Base-by-base conservation (phyloP, 441 rosid species). In the Brassica balearica region DNA sequence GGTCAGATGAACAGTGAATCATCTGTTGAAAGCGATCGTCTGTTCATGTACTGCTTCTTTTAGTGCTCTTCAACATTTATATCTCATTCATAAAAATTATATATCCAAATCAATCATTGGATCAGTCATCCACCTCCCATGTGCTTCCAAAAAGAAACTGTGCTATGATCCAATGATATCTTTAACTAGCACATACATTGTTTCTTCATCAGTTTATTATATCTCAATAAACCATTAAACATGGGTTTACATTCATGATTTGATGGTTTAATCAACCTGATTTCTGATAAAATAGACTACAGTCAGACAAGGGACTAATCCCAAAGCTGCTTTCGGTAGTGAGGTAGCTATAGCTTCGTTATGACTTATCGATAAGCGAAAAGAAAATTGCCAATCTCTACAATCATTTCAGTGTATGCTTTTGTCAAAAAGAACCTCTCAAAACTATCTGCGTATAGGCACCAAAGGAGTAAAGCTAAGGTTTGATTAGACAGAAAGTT, bases 401-500 rank as follows among this genome's bases (percentile, higher is more conserved):
- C 74, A 68, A 68, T 67, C 69, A 61, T 69, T 17, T 10, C 17
- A 65, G 72, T 55, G 72, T 78, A 43, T 41, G 34, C 68, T 56
- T 32, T 78, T 64, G 75, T 74, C 82, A 69, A 69, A 63, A 68
- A 68, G 76, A 48, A 62, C 11, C 29, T 79, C n/a, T 68, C 25
- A 25, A 73, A 73, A 73, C 82, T 79, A 68, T 68, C 74, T 72
- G 66, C 29, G 62, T 63, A 69, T 36, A 32, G 34, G 67, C 78
- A 63, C 67, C 68, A 73, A 68, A 25, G 56, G 14, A 55, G 65
- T 55, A 79, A 73, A 79, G 71, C 75, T 12, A 74, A 41, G 66
- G 11, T 61, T 56, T 79, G 82, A 79, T 79, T 74, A 27, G 82
- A 79, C 82, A 74, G 78, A 74, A 79, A 79, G 71, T 73, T 68